These are phyloP conservation scores for Dactylellina haptotyla DNA, from an alignment of 2,329 filamentous ascomycete species.

Conservation along the genomic window DNA sequence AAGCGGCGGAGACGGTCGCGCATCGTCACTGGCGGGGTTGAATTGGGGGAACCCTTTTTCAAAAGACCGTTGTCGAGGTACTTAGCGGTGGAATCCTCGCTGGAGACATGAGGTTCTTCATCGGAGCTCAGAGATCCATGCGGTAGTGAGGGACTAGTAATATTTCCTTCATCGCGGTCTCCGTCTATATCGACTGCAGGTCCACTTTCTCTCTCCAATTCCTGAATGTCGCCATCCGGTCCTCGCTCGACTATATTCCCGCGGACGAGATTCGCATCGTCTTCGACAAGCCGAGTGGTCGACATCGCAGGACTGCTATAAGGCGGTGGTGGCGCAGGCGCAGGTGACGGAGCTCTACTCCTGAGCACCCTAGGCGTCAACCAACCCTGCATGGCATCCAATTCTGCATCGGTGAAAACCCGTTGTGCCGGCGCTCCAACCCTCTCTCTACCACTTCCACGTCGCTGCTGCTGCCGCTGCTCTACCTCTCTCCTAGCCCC, in stretches of 20 bases:
- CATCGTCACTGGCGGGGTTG: neutral
- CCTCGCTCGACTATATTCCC: neutral
- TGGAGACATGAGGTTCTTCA: too few relatives aligned
- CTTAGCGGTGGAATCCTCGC: neutral
- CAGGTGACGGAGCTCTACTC: neutral
- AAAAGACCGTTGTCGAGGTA: neutral
- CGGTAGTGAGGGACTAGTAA: too few relatives aligned
- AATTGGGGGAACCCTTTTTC: neutral
- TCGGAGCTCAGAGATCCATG: too few relatives aligned
- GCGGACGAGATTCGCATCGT: neutral
- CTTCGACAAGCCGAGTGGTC: neutral
- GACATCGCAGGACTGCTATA: conserved; percentile 5
- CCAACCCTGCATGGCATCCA: neutral
- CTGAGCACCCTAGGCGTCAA: conserved; percentile 3
- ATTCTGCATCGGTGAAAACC: neutral
- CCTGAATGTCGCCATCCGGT: too few relatives aligned
- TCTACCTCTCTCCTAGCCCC: too few relatives aligned
- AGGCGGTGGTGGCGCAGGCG: conserved; percentile 20
- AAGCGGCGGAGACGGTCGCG: conserved; percentile 13
- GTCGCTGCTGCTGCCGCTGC: too few relatives aligned
- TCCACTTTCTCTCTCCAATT: too few relatives aligned
- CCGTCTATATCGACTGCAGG: too few relatives aligned
- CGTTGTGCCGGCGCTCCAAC: too few relatives aligned
- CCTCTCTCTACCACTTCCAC: too few relatives aligned
- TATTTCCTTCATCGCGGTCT: too few relatives aligned